Evolutionary conservation across 2,329 filamentous ascomycete species (phyloP), one percentile per base, ranked within the genome.

Genomic region (Alternaria arborescens): DNA sequence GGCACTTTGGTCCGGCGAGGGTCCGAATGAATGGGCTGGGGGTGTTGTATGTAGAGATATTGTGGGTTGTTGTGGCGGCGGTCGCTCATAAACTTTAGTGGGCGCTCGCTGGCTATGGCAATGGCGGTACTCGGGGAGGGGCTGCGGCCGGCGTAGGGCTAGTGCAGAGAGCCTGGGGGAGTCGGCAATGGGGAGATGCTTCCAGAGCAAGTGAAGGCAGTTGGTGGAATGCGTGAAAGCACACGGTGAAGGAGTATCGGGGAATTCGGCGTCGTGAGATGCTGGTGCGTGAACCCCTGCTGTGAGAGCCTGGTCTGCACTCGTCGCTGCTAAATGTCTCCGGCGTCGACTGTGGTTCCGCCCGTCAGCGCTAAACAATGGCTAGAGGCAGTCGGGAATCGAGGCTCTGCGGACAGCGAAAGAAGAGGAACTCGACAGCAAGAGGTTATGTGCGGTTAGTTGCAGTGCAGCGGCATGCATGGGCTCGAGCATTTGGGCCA

Each of bases 11-110:
- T 44, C 50, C 42, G 66, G 58, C 56, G 61, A 44, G 43, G 28
- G 48, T 56, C 61, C 42, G 66, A 65, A 62, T 60, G 58, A 52
- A 71, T 62, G 61, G 58, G 28, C 30, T 64, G 51, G 52, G 68
- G 64, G 67, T 70, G 69, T 41, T 62, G 64, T 26, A 60, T 53
- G 62, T 71, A 73, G 55, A 65, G 67, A 73, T 72, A 68, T 50
- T 63, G 64, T 41, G 65, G 52, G 59, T 54, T 54, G 68, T 55
- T 60, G 64, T 66, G 61, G 70, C 65, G 62, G 69, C 60, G 68
- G 67, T 70, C 66, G 68, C 65, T 67, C 71, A 72, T 73, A 65
- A 68, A 71, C 66, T 61, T 60, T 58, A 60, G 58, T 38, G 58
- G 63, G 44, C 48, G 58, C 46, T 50, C 32, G 34, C 50, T 32